Conservation (phyloP, 345 rosid species). For the Citrus glauca region DNA sequence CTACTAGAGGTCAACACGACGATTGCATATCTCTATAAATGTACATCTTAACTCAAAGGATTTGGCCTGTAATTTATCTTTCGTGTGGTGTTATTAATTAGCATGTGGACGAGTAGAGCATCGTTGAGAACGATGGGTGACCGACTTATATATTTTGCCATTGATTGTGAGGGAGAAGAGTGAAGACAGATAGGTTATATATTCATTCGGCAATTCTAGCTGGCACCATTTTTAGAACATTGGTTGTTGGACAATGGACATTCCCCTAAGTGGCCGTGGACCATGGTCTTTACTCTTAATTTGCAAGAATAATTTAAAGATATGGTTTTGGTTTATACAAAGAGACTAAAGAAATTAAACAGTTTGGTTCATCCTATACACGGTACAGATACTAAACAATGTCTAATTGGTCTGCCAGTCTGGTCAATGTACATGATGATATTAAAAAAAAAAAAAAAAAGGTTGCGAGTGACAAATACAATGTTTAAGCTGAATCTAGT, state of each 20-base stretch:
- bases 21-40: not conserved
- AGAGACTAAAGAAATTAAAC: too few species aligned
- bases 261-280: not conserved
- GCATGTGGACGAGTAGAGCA: not conserved
- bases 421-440: not conserved
- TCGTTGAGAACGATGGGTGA: not conserved
- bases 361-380: not conserved
- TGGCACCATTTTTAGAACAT: not conserved
- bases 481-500: not conserved
- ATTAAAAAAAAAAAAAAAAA: too few species aligned
- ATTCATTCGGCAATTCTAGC: not conserved
- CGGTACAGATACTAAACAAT: too few species aligned
- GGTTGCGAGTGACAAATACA: too few species aligned
- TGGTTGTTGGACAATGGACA: not conserved
- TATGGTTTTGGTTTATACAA: not conserved
- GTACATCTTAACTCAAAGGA: not conserved
- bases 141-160: not conserved
- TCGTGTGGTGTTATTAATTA: not conserved
- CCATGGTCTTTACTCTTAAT: not conserved
- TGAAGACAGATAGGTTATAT: not conserved
- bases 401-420: too few species aligned
- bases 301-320: not conserved
- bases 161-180: too few species aligned
- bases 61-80: not conserved
- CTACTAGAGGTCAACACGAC: not conserved